Conservation (phyloP, 2,329 filamentous ascomycete genomes). For the Arthrobotrys conoides region DNA sequence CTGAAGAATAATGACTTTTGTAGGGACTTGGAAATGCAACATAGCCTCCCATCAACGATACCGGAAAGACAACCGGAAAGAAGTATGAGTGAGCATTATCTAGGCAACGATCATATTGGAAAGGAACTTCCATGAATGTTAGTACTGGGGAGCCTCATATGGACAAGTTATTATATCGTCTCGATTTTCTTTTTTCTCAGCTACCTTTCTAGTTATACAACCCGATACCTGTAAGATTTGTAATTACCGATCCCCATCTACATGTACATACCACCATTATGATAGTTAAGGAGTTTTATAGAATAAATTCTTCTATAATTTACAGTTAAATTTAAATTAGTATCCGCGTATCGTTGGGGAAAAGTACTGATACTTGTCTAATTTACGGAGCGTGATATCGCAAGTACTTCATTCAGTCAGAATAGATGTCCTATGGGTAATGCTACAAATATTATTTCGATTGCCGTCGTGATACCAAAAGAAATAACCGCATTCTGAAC, state of each 20-base stretch:
- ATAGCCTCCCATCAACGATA: conserved; percentile 31
- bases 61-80: conserved; percentile 6
- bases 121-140: not conserved
- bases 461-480: conserved; percentile 12
- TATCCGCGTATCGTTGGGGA: no score
- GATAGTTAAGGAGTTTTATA: no score
- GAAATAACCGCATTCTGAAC: conserved; percentile 46
- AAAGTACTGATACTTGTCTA: no score
- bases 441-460: conserved; percentile 48
- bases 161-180: no score
- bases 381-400: not conserved
- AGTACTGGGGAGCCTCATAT: no score
- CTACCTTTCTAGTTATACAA: no score
- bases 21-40: conserved; percentile 47
- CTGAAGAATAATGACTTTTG: conserved; percentile 51
- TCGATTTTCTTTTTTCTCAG: no score
- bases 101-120: conserved; percentile 10
- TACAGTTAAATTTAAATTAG: no score
- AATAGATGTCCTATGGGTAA: conserved; percentile 45
- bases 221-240: no score
- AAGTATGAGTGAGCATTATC: conserved; percentile 41
- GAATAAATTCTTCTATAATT: no score
- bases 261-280: no score
- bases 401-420: not conserved
- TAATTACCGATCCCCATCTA: no score